These are phyloP conservation scores for Drechslera avenae DNA, from an alignment of 2,329 filamentous ascomycete genomes.

Conservation along the genomic window DNA sequence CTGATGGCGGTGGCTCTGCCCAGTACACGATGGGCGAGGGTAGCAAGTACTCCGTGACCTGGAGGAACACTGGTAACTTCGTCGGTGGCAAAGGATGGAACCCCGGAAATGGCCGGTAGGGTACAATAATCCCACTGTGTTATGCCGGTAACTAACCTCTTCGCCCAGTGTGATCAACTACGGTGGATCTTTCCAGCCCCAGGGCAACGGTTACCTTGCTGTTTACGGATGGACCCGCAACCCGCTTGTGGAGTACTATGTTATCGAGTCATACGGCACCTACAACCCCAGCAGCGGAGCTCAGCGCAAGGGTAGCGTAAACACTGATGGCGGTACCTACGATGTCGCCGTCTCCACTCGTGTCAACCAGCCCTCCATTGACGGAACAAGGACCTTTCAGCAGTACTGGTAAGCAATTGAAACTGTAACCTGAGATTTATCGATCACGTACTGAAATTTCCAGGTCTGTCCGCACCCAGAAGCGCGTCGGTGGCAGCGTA, in stretches of 20 bases:
- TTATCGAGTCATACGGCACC: slow-evolving; percentile 58
- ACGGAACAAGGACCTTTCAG: slow-evolving; percentile 58
- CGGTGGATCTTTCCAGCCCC: slow-evolving; percentile 20
- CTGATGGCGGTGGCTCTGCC: slow-evolving; percentile 50
- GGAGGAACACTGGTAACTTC: slow-evolving; percentile 32
- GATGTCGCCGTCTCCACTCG: slow-evolving; percentile 56
- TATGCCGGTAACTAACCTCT: neutral
- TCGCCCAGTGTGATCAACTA: slow-evolving; percentile 23
- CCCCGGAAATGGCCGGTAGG: slow-evolving; percentile 54
- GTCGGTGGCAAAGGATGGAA: slow-evolving; percentile 39
- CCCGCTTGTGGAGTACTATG: slow-evolving; percentile 63
- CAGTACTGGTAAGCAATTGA: slow-evolving; percentile 56
- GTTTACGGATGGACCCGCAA: slow-evolving; percentile 62
- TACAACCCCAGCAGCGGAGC: slow-evolving; percentile 52
- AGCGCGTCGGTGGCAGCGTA: slow-evolving; percentile 53
- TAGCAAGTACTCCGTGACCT: slow-evolving; percentile 29
- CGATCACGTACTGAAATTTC: neutral
- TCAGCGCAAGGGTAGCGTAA: slow-evolving; percentile 56
- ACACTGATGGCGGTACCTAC: slow-evolving; percentile 58
- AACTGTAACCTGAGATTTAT: too few species aligned
- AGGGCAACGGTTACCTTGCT: slow-evolving; percentile 38
- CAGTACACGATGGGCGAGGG: slow-evolving; percentile 30
- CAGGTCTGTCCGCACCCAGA: slow-evolving; percentile 50
- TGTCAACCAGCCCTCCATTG: slow-evolving; percentile 58
- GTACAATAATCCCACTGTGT: neutral